phyloP scores from a whole-genome alignment of 2,329 filamentous ascomycete genomes.

The Dryadomyces sulphureus region DNA sequence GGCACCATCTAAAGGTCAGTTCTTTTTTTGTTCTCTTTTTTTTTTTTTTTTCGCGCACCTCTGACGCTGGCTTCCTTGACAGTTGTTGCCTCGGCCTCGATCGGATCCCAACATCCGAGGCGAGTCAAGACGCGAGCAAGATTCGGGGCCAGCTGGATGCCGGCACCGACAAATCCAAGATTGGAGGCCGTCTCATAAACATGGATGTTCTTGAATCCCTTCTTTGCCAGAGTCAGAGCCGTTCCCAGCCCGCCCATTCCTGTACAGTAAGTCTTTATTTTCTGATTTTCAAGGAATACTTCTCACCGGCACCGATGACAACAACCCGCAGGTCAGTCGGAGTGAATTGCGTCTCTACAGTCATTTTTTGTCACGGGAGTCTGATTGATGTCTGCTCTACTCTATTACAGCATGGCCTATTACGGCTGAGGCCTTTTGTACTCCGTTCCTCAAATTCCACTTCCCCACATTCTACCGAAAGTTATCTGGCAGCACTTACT shows the following conservation, averaged over 20 bases:
- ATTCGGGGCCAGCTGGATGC: conserved; percentile 73
- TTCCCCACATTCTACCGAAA: background rate
- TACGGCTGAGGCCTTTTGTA: background rate
- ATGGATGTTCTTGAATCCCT: conserved; percentile 57
- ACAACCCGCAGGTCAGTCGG: conserved; percentile 15
- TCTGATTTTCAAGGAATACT: background rate
- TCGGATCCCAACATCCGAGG: conserved; percentile 58
- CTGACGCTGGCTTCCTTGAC: conserved; percentile 59
- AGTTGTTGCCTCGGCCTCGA: conserved; percentile 56
- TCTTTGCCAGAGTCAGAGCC: conserved; percentile 59
- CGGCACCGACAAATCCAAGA: conserved; percentile 69
- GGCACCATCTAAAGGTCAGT: conserved; percentile 38
- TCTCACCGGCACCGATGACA: conserved; percentile 21
- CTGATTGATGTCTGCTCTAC: background rate
- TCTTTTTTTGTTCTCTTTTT: background rate
- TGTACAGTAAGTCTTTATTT: conserved; percentile 11
- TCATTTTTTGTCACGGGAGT: background rate
- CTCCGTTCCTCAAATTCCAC: background rate
- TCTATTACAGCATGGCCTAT: background rate
- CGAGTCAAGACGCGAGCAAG: conserved; percentile 61
- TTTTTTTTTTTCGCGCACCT: conserved; percentile 25
- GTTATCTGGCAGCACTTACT: too few species aligned
- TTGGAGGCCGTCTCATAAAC: conserved; percentile 61
- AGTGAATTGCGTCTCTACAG: background rate
- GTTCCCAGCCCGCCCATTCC: conserved; percentile 65